Conservation (phyloP, 208 protist genomes). For the Endotrypanum monterogeii region DNA sequence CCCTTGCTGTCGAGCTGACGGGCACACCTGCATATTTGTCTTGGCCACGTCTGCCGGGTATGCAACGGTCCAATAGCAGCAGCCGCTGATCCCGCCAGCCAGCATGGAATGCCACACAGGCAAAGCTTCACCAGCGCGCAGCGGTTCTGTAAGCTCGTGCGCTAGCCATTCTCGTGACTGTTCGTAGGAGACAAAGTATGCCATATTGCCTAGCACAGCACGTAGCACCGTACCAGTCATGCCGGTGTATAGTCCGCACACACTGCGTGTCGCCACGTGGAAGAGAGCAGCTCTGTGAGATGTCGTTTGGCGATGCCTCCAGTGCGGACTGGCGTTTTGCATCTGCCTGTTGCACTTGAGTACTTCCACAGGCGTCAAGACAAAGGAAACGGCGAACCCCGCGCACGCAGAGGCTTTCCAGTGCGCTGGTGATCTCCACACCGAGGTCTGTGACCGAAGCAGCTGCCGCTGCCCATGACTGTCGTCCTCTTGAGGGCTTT, state of each 20-base stretch:
- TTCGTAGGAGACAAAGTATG: slow-evolving; percentile 82
- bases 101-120: slow-evolving; percentile 61
- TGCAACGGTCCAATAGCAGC: slow-evolving; percentile 77
- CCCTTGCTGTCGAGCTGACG: slow-evolving; percentile 21
- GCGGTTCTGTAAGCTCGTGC: slow-evolving; percentile 15
- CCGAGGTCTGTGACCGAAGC: background rate
- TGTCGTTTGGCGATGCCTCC: slow-evolving; percentile 19
- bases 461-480: background rate
- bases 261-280: slow-evolving; percentile 15
- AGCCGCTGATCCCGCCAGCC: slow-evolving; percentile 72
- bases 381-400: slow-evolving; percentile 61
- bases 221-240: slow-evolving; percentile 59
- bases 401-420: slow-evolving; percentile 42
- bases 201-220: slow-evolving; percentile 73
- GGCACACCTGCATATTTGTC: slow-evolving; percentile 79
- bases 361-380: slow-evolving; percentile 70
- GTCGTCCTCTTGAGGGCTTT: background rate
- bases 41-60: slow-evolving; percentile 89
- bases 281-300: slow-evolving; percentile 15
- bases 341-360: slow-evolving; percentile 77
- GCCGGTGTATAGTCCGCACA: slow-evolving; percentile 65
- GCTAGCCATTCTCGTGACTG: slow-evolving; percentile 44
- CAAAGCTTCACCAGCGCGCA: slow-evolving; percentile 14
- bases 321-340: slow-evolving; percentile 13
- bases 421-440: slow-evolving; percentile 27